phyloP scores from a whole-genome alignment of 2,329 filamentous ascomycete species.

The Pyricularia grisea region DNA sequence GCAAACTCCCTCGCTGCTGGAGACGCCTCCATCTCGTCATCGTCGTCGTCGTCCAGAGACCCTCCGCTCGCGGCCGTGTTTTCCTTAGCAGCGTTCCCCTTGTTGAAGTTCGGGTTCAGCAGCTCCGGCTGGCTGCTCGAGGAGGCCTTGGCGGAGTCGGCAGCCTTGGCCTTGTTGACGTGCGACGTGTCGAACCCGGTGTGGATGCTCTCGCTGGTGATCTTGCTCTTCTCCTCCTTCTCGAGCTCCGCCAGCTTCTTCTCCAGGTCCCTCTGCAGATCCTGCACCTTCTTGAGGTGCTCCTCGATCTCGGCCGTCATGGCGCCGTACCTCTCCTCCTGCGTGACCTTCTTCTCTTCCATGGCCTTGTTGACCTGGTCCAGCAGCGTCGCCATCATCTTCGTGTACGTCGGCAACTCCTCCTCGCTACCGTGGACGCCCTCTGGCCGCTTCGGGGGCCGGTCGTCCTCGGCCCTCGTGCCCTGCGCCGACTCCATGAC shows the following conservation, averaged over 20 bases:
- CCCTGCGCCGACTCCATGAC: conserved; percentile 69
- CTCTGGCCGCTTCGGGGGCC: conserved; percentile 64
- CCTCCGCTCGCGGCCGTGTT: conserved; percentile 13
- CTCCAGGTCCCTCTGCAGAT: conserved; percentile 66
- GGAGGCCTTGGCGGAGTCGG: conserved; percentile 31
- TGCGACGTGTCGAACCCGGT: conserved; percentile 86
- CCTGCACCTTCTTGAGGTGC: conserved; percentile 69
- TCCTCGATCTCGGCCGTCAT: conserved; percentile 71
- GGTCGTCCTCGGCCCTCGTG: conserved; percentile 62
- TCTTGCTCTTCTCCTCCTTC: conserved; percentile 77
- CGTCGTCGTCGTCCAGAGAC: conserved; percentile 50
- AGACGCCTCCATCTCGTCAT: conserved; percentile 67
- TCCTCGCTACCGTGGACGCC: conserved; percentile 70
- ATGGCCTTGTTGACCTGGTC: conserved; percentile 85
- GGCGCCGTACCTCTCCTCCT: conserved; percentile 57
- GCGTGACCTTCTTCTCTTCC: conserved; percentile 60
- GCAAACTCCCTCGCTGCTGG: conserved; percentile 73
- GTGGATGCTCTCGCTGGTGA: conserved; percentile 84
- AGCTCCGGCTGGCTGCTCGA: conserved; percentile 53
- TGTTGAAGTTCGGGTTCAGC: conserved; percentile 55
- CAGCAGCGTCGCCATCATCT: conserved; percentile 96
- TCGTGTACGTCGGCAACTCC: conserved; percentile 74
- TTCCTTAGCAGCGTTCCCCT: not conserved
- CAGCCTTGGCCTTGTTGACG: conserved; percentile 48
- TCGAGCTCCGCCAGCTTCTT: conserved; percentile 72